These are phyloP conservation scores for Acacia crassicarpa DNA, from an alignment of 306 rosid genomes.

Conservation along the genomic window DNA sequence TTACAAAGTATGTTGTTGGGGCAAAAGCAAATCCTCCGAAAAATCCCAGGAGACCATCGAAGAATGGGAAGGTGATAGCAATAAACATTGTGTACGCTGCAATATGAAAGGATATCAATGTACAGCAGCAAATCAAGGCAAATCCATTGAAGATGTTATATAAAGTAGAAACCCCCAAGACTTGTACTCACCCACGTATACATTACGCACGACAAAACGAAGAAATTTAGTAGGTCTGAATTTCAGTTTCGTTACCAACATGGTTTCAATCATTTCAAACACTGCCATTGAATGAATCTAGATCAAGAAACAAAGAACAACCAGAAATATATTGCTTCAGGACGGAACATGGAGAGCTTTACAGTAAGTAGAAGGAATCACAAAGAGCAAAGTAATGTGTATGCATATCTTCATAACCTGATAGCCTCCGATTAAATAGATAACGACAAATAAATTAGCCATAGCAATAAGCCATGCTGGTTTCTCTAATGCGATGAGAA, in stretches of 20 bases:
- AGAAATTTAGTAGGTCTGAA: conserved; percentile 53
- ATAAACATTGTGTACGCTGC: conserved; percentile 78
- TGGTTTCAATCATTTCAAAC: conserved; percentile 85
- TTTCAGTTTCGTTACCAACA: conserved; percentile 61
- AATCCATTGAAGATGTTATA: not conserved
- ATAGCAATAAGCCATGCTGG: conserved; percentile 80
- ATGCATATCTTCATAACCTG: conserved; percentile 49
- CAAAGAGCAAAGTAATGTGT: not conserved
- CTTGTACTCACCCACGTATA: conserved; percentile 67
- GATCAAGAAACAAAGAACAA: not conserved
- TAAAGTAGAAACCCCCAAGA: not conserved
- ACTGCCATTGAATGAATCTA: conserved; percentile 87
- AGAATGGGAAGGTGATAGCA: conserved; percentile 82
- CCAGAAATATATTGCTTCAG: not conserved
- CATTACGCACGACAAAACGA: conserved; percentile 64
- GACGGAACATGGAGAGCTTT: not conserved
- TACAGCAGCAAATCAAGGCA: not conserved
- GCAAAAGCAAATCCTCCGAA: conserved; percentile 96
- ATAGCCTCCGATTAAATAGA: conserved; percentile 88
- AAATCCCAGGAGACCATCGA: conserved; percentile 65
- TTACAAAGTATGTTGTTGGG: conserved; percentile 89
- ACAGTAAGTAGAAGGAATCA: not conserved
- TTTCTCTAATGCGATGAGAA: conserved; percentile 59
- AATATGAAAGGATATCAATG: conserved; percentile 14
- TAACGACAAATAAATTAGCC: conserved; percentile 84